Evolutionary conservation across 2,329 filamentous ascomycete genomes (phyloP), one percentile per base, ranked within the genome.

Genomic region (Hirsutella rhossiliensis): DNA sequence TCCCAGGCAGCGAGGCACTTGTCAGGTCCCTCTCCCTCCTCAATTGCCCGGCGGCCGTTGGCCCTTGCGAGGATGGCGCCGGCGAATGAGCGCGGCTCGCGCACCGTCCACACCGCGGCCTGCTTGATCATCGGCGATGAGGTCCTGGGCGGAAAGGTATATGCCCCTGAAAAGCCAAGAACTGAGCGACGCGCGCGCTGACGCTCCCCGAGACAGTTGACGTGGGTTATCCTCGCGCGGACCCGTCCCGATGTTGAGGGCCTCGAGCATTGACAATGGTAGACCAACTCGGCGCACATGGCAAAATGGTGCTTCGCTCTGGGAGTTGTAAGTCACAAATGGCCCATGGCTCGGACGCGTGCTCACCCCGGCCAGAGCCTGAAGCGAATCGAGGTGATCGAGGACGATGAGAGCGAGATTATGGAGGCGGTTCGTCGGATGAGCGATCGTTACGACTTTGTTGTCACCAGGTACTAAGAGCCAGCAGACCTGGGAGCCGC

Each of bases 41-140:
- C 37, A 5, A 19, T 38, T 38, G 17, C 73, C 71, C 38, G 50
- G 44, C 54, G 50, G 44, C 50, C 40, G 18, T 40, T 52, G 42
- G 41, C 48, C n/a, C 42, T 56, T 30, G 48, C 44, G 45, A 63
- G 50, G 56, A 76, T 73, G 67, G 67, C 59, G 36, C 46, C 50
- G 45, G 43, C 64, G 48, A 60, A 70, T 47, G 69, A 72, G 47
- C 71, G 75, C 50, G 73, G 73, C 56, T 69, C 74, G 54, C 72
- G 80, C 57, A 80, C 75, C 47, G 94, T 97, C 53, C 81, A 87
- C 59, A 96, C 89, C 40, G 92, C 90, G 11, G 90, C 84, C 45
- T 94, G 87, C 62, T 67, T 97, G 50, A 88, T 98, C 47, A 97
- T 98, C 55, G 90, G 90, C n/a, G 90, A 97, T 65, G 90, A 96